Evolutionary conservation across 2,329 filamentous ascomycete genomes (phyloP), one percentile per base, ranked within the genome.

Genomic region (Cadophora malorum): DNA sequence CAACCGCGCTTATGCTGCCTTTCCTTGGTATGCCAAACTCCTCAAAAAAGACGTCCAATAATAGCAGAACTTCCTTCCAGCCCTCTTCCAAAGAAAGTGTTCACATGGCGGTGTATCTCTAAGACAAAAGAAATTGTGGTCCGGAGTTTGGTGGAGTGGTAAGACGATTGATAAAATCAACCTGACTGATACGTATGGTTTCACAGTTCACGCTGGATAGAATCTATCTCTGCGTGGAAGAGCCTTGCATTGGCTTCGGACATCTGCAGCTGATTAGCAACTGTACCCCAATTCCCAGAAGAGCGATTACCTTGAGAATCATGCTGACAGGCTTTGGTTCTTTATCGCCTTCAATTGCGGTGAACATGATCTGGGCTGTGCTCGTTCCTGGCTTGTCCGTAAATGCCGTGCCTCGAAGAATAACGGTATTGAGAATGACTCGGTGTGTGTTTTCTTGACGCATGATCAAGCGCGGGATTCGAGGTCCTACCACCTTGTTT

Each of bases 371-470:
- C 93, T 69, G 91, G 38, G 74, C 71, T n/a, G 72, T 67, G 41
- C 67, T 71, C 28, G 69, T 86, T 52, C 86, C 88, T 35, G 92
- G 89, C 74, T 91, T 91, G 63, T 94, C 88, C 69, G 93, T 90
- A 76, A 96, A 93, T 55, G 88, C 88, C 86, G 96, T 91, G 5
- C 89, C 87, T 67, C 92, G 90, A 68, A 93, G 87, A 68, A 98
- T 85, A 0, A 90, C 88, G 0, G 91, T 93, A 80, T 98, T 98
- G 62, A 98, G 83, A 70, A 97, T 90, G 64, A 98, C 89, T 25
- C 93, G 88, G 75, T 94, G 89, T 0, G 93, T 96, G 69, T 94
- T 93, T 76, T 97, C 94, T 73, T 96, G 93, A 21, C 95, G 90
- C 89, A 97, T 94, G 69, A 98, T 86, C 72, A 98, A 86, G 52